Conservation (phyloP, 75 land plant species). For the Pseudotsuga menziesii region DNA sequence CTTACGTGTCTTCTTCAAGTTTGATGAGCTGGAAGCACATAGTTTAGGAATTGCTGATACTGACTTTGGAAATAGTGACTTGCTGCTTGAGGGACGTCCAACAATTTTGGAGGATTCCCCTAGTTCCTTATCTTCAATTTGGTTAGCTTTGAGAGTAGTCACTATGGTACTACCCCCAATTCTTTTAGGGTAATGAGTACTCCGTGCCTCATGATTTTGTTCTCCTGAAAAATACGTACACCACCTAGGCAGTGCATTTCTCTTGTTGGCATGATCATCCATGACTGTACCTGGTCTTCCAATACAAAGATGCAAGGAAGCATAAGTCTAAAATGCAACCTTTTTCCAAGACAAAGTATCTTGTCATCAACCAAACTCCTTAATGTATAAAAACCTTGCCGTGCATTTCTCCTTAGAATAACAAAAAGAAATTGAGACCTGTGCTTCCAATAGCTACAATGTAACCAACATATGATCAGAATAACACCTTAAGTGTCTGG, state of each 20-base stretch:
- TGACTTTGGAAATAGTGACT: slow-evolving; percentile 6
- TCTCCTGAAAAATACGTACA: background rate
- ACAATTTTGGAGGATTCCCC: background rate
- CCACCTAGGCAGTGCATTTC: background rate
- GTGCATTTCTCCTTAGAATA: background rate
- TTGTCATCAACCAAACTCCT: background rate
- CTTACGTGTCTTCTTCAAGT: background rate
- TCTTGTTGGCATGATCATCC: too few species aligned
- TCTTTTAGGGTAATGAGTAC: too few species aligned
- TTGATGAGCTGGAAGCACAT: background rate
- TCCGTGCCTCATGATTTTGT: too few species aligned
- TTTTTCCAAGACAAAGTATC: background rate
- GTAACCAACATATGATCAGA: background rate
- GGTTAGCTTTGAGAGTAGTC: background rate
- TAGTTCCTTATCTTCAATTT: background rate
- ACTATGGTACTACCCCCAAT: too few species aligned
- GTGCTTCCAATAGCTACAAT: background rate
- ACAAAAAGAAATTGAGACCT: background rate
- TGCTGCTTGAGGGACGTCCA: slow-evolving; percentile 15
- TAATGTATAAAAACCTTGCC: background rate
- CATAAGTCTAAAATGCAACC: background rate
- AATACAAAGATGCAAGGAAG: background rate
- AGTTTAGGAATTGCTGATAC: slow-evolving; percentile 3
- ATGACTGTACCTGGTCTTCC: background rate
- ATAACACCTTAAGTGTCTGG: too few species aligned